Evolutionary conservation across 257 asterid genomes (phyloP).

Genomic region (Lycium barbarum): DNA sequence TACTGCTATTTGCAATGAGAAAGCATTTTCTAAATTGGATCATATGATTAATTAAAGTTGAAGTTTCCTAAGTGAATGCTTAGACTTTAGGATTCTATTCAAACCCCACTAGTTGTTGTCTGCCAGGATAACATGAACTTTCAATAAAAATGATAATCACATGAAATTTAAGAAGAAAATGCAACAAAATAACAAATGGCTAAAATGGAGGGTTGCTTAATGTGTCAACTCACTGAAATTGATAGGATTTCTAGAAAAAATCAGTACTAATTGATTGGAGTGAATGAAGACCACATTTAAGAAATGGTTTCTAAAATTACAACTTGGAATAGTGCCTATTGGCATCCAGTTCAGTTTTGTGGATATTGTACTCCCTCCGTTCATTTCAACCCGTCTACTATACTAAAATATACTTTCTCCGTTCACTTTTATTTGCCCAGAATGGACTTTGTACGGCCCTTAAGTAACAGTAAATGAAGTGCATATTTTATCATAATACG

Average conservation of each 20-base stretch:
- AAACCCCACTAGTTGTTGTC: not conserved
- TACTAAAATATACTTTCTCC: too few species aligned
- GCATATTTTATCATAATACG: too few species aligned
- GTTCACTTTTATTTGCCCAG: too few species aligned
- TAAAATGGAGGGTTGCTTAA: too few species aligned
- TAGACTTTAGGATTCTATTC: not conserved
- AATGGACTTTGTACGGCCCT: too few species aligned
- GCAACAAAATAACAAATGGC: too few species aligned
- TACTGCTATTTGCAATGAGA: too few species aligned
- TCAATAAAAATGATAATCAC: not conserved
- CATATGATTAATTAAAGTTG: not conserved
- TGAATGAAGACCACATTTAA: not conserved
- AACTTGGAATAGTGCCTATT: conserved; percentile 16
- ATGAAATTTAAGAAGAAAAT: too few species aligned
- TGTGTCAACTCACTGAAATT: too few species aligned
- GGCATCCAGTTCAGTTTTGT: not conserved
- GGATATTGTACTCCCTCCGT: not conserved
- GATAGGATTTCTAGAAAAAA: too few species aligned
- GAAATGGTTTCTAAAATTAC: not conserved
- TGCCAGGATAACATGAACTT: not conserved
- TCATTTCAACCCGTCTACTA: too few species aligned
- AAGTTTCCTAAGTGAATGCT: not conserved
- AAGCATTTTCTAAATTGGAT: not conserved
- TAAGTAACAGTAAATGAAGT: too few species aligned
- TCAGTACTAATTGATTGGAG: not conserved